Evolutionary conservation across 2,329 filamentous ascomycete species (phyloP).

Genomic region (Xylaria sp.): DNA sequence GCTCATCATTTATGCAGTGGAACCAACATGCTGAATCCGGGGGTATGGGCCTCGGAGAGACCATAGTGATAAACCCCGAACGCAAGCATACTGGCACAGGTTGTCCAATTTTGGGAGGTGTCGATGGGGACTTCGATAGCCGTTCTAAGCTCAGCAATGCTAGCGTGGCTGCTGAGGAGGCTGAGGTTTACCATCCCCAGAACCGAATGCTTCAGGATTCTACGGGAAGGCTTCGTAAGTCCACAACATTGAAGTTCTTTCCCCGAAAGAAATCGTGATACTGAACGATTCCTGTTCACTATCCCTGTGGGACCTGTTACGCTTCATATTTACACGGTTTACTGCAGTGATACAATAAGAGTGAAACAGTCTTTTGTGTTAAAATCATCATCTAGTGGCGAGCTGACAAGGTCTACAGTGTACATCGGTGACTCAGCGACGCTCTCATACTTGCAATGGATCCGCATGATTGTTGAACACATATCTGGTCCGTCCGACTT

Average conservation of each 20-base stretch:
- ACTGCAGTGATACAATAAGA: neutral
- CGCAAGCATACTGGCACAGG: slow-evolving; percentile 38
- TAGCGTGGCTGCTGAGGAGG: slow-evolving; percentile 65
- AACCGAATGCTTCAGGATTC: slow-evolving; percentile 70
- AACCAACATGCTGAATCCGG: slow-evolving; percentile 39
- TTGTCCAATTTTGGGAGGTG: slow-evolving; percentile 37
- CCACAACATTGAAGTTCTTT: neutral
- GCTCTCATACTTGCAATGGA: slow-evolving; percentile 68
- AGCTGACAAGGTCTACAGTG: slow-evolving; percentile 53
- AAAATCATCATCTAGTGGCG: neutral
- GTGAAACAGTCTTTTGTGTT: neutral
- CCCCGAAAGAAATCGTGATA: neutral
- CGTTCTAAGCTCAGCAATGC: slow-evolving; percentile 54
- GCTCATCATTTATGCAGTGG: slow-evolving; percentile 44
- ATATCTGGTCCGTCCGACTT: slow-evolving; percentile 66
- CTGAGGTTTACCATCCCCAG: slow-evolving; percentile 64
- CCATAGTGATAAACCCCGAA: slow-evolving; percentile 37
- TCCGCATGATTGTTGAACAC: slow-evolving; percentile 69
- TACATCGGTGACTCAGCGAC: slow-evolving; percentile 73
- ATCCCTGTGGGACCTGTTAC: too few relatives aligned
- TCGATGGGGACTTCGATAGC: slow-evolving; percentile 49
- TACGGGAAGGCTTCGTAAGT: slow-evolving; percentile 66
- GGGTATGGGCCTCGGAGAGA: slow-evolving; percentile 37
- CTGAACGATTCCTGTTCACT: neutral
- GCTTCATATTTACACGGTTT: neutral